Conservation (phyloP, 345 rosid species). For the Physaria fendleri region DNA sequence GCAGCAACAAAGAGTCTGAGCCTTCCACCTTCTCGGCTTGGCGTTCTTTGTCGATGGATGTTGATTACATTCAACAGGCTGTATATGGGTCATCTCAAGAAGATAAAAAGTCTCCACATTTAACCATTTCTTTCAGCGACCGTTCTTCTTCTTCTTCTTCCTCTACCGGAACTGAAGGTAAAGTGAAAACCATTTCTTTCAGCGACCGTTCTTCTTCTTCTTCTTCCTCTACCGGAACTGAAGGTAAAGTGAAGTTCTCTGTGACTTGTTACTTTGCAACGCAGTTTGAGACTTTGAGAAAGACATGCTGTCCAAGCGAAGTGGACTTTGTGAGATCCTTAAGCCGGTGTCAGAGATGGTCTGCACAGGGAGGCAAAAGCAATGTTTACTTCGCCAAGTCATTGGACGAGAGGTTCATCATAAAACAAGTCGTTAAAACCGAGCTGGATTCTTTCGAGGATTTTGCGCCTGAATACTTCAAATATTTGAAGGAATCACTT, state of each 20-base stretch:
- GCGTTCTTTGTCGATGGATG: constrained; percentile 58
- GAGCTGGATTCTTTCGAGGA: constrained; percentile 92
- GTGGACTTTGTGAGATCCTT: constrained; percentile 78
- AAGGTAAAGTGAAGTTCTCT: constrained; percentile 71
- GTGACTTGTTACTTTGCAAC: constrained; percentile 85
- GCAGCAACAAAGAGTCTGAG: constrained; percentile 33
- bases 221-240: constrained; percentile 36
- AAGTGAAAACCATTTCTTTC: no score
- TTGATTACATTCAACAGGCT: constrained; percentile 48
- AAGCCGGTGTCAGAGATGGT: constrained; percentile 89
- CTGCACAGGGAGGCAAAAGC: constrained; percentile 97
- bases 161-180: constrained; percentile 43
- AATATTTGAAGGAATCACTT: constrained; percentile 64
- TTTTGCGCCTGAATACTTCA: constrained; percentile 80
- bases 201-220: no score
- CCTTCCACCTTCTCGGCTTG: constrained; percentile 49
- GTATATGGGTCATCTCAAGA: constrained; percentile 57
- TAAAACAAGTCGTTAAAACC: constrained; percentile 82
- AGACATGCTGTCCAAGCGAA: constrained; percentile 72
- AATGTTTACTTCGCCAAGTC: constrained; percentile 94
- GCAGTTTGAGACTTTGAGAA: constrained; percentile 75
- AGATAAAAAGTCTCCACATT: constrained; percentile 63
- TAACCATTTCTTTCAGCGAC: constrained; percentile 62
- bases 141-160: constrained; percentile 51
- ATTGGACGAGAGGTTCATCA: constrained; percentile 86